These are phyloP conservation scores for Cutaneotrichosporon mucoides DNA, from an alignment of 1,284 basidiomycete species.

Conservation along the genomic window DNA sequence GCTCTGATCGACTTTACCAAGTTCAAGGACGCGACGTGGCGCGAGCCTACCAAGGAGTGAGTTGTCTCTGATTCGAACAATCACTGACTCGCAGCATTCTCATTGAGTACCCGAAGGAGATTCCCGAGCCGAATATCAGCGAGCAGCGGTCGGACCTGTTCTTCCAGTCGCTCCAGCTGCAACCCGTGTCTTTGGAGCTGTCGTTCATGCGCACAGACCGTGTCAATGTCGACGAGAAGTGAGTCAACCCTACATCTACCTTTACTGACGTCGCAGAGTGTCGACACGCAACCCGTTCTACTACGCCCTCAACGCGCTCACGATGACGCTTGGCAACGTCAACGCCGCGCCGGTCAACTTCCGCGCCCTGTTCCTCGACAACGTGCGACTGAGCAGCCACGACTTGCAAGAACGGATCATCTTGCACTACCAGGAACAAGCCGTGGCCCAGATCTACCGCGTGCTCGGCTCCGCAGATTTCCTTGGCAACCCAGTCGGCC, in stretches of 20 bases:
- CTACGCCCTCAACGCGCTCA: slow-evolving; percentile 88
- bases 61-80: slow-evolving; percentile 35
- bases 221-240: slow-evolving; percentile 91
- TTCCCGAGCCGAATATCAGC: slow-evolving; percentile 70
- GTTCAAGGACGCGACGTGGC: slow-evolving; percentile 85
- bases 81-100: slow-evolving; percentile 57
- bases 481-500: slow-evolving; percentile 72
- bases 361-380: slow-evolving; percentile 91
- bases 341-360: slow-evolving; percentile 95
- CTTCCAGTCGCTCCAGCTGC: slow-evolving; percentile 95
- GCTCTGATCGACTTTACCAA: slow-evolving; percentile 88
- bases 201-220: slow-evolving; percentile 97
- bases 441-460: slow-evolving; percentile 89
- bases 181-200: slow-evolving; percentile 85
- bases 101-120: slow-evolving; percentile 68
- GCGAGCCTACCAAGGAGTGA: slow-evolving; percentile 69
- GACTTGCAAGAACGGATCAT: slow-evolving; percentile 80
- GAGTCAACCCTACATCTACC: slow-evolving; percentile 30
- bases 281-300: slow-evolving; percentile 82
- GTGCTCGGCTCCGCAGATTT: slow-evolving; percentile 97
- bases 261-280: slow-evolving; percentile 47
- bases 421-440: slow-evolving; percentile 92
- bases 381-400: slow-evolving; percentile 80
- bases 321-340: slow-evolving; percentile 96
- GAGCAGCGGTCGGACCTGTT: slow-evolving; percentile 68